phyloP scores from a whole-genome alignment of 345 rosid genomes.

The Eucalyptus sp. region DNA sequence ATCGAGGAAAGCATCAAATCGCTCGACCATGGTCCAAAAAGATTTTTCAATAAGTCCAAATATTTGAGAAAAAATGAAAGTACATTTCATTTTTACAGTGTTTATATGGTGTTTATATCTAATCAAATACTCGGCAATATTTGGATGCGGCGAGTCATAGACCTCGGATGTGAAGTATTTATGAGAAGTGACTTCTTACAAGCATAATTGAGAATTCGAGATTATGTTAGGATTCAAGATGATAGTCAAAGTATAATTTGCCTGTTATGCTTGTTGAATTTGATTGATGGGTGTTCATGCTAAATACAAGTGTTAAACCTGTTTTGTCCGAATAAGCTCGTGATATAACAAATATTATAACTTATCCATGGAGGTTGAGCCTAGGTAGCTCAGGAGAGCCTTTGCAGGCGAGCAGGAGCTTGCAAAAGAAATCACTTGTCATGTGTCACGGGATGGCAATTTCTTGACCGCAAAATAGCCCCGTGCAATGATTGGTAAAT shows the following conservation, averaged over 20 bases:
- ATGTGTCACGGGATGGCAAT: fast-evolving
- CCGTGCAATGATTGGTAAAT: fast-evolving
- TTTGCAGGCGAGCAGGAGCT: background rate
- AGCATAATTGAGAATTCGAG: background rate
- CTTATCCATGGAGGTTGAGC: background rate
- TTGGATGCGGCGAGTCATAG: background rate
- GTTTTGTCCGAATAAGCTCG: fast-evolving
- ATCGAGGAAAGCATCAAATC: background rate
- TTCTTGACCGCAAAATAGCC: background rate
- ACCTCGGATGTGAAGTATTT: fast-evolving
- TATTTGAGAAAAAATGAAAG: background rate
- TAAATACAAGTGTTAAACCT: background rate
- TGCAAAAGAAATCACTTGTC: background rate
- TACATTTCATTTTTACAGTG: background rate
- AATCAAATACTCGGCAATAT: background rate
- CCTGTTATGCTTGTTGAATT: fast-evolving
- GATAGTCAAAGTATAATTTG: background rate
- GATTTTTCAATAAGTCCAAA: background rate
- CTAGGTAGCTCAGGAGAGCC: background rate
- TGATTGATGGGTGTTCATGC: background rate
- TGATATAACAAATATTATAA: background rate
- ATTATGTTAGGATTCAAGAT: background rate
- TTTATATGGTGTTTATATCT: background rate
- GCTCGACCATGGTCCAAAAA: background rate
- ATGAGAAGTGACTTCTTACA: background rate